These are phyloP conservation scores for Phytopythium ostracodes DNA, from an alignment of 352 stramenopile genomes.

Conservation along the genomic window DNA sequence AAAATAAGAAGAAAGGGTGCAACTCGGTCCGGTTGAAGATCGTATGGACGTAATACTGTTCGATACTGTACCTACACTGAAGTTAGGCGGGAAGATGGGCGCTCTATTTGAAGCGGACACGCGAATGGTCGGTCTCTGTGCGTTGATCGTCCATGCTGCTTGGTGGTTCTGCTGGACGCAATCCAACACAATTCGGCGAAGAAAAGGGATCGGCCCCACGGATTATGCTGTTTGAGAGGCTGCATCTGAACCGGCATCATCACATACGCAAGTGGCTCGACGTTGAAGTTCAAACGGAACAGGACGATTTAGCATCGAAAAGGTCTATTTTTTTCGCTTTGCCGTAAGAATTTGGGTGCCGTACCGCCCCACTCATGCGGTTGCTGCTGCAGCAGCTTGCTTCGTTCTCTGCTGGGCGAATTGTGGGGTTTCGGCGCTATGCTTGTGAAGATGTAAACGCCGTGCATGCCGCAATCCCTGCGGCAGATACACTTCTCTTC, in stretches of 20 bases:
- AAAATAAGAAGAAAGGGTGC: background rate
- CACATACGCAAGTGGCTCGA: background rate
- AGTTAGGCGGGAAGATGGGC: background rate
- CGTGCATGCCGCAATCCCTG: background rate
- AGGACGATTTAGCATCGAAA: background rate
- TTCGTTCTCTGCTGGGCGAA: background rate
- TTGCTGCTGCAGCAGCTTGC: background rate
- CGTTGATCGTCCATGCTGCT: background rate
- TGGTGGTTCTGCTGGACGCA: background rate
- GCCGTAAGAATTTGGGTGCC: too few species aligned
- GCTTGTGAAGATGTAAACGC: background rate
- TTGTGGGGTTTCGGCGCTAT: background rate
- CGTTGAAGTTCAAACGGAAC: background rate
- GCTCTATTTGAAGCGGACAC: background rate
- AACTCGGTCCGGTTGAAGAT: constrained; percentile 5
- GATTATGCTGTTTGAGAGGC: background rate
- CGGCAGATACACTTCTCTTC: background rate
- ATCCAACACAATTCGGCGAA: background rate
- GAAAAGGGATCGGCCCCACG: background rate
- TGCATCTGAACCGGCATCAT: background rate
- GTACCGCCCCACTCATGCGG: too few species aligned
- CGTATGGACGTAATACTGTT: background rate
- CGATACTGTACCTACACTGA: background rate
- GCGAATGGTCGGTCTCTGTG: background rate
- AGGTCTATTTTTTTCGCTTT: background rate